Evolutionary conservation across 2,329 filamentous ascomycete species (phyloP).

Genomic region (Calonectria naviculata): DNA sequence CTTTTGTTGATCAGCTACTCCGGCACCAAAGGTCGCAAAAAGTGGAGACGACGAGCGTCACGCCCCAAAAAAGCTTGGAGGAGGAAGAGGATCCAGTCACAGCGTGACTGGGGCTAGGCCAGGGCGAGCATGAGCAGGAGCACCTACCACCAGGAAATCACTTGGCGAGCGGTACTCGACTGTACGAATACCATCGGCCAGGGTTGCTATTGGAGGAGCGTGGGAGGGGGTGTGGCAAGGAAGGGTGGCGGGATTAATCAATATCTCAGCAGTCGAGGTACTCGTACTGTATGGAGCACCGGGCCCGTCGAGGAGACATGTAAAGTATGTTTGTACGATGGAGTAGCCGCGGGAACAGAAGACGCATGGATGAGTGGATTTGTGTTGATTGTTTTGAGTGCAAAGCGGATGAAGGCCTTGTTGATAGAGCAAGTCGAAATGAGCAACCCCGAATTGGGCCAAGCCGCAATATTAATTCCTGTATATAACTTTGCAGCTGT

Average conservation of each 20-base stretch:
- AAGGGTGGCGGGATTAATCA: constrained; percentile 25
- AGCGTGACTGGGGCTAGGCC: constrained; percentile 20
- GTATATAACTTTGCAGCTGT: not conserved
- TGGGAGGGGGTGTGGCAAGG: constrained; percentile 4
- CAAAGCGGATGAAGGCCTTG: not conserved
- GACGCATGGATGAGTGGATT: constrained; percentile 16
- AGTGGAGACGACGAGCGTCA: constrained; percentile 41
- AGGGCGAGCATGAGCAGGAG: constrained; percentile 17
- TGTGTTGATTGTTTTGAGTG: constrained; percentile 8
- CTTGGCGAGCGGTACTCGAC: constrained; percentile 7
- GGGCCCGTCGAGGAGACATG: constrained; percentile 5
- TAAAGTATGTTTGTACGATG: constrained; percentile 15
- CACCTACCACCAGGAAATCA: constrained; percentile 16
- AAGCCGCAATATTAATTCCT: not conserved
- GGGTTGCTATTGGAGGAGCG: constrained; percentile 7
- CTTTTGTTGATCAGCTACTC: constrained; percentile 45
- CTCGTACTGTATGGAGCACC: constrained; percentile 19
- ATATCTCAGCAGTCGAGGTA: constrained; percentile 10
- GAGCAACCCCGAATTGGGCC: not conserved
- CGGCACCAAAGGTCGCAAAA: constrained; percentile 38
- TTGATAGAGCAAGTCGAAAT: not conserved
- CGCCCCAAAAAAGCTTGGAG: constrained; percentile 36
- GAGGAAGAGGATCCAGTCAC: constrained; percentile 23
- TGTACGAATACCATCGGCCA: constrained; percentile 1
- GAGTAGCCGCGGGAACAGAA: constrained; percentile 18